Base-by-base conservation (phyloP, 2,329 filamentous ascomycete species). In the Elsinoe arachidis region DNA sequence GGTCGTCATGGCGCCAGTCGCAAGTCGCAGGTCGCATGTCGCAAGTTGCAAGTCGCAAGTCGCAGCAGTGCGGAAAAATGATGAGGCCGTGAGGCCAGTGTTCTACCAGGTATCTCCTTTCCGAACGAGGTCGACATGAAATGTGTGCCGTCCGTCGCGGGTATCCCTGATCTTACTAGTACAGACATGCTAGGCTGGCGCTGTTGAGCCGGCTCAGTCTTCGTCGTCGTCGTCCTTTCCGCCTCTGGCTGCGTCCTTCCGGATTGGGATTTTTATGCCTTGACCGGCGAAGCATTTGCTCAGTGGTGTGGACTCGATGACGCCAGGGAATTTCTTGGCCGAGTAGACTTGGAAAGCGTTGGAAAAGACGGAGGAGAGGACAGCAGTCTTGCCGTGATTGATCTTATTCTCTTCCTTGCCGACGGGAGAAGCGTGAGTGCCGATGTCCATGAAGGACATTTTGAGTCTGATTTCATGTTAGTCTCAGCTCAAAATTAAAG, bases 241-340 rank as follows among this genome's bases (percentile, higher is more conserved):
- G 62, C 72, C 66, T 71, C 80, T 73, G 66, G 76, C 67, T 61
- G 86, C 85, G 66, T 96, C 92, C 72, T 96, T 96, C 19, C 92
- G 79, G 56, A 97, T 96, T 0, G 92, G 92, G 21, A 97, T 96
- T 73, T 96, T 96, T 73, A 96, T 95, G 21, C 93, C 93, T 68
- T 99, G 93, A 1, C 82, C 79, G 2, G 93, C 92, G 73, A 99
- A 97, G 61, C 84, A 88, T 72, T 95, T 96, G 78, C 91, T 96
- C 15, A 97, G 76, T 3, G 84, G 74, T 0, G 93, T 99, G 70
- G 88, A 95, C 70, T 97, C 92, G 58, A 95, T 96, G 1, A 99
- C 93, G 39, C 93, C 93, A 0, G 93, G 93, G 72, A 99, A 99
- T 68, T 96, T 96, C 79, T 99, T 99, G 49, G 93, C 93, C 2